Evolutionary conservation across 176 grass and related monocot genomes (phyloP).

Genomic region (Tillandsia leiboldiana): DNA sequence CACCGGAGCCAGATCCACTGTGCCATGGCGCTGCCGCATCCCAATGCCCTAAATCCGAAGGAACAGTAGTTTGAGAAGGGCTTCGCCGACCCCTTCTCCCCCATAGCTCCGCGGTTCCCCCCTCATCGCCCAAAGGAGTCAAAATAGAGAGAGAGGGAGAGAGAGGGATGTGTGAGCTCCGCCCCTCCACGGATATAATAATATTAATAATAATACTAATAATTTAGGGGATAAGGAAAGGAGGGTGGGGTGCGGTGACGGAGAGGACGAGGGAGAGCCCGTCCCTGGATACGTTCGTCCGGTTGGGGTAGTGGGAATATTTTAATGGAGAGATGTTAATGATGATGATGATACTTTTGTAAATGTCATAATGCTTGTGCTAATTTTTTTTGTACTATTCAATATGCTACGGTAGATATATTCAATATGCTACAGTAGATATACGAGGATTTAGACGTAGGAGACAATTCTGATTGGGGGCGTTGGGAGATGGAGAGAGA

Average conservation of each 20-base stretch:
- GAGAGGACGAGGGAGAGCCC: neutral
- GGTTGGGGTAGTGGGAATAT: neutral
- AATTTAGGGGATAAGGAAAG: neutral
- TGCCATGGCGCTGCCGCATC: neutral
- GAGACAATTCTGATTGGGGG: too few relatives aligned
- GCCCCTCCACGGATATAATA: neutral
- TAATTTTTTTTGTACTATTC: too few relatives aligned
- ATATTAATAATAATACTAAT: neutral
- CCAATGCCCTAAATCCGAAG: neutral
- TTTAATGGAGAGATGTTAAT: neutral
- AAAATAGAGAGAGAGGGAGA: too few relatives aligned
- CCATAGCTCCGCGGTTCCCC: neutral
- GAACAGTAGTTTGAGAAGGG: neutral
- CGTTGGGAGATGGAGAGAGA: too few relatives aligned
- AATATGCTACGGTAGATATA: too few relatives aligned
- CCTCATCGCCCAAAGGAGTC: too few relatives aligned
- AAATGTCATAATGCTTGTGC: too few relatives aligned
- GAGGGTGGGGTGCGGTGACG: neutral
- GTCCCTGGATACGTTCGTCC: neutral
- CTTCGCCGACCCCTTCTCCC: neutral
- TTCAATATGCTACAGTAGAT: too few relatives aligned
- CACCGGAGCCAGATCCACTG: neutral
- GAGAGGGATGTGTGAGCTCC: neutral
- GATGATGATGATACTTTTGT: too few relatives aligned
- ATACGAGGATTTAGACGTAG: too few relatives aligned